A percentile compares a stretch with the other conserved stretches of the same genome.
phyloP scores from a whole-genome alignment of 352 stramenopile species.

The Chrysophaeum taylorii region DNA sequence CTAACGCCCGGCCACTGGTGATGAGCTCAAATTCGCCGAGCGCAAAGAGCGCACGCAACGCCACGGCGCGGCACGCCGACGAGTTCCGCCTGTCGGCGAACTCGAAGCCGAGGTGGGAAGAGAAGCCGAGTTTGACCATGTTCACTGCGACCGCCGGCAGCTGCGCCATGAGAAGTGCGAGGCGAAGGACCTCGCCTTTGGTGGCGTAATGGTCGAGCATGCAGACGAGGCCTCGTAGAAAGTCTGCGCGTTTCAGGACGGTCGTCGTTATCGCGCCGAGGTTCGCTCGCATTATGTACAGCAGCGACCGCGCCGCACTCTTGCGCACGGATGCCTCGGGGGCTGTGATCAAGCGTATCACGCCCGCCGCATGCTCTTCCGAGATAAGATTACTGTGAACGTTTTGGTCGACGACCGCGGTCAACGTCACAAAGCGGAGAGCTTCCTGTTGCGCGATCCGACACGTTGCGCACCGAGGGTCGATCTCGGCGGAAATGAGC shows the following conservation, averaged over 20 bases:
- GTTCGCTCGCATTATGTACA: not conserved
- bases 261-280: not conserved
- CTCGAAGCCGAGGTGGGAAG: not conserved
- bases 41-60: not conserved
- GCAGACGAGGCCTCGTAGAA: not conserved
- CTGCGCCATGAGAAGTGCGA: not conserved
- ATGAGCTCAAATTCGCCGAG: slow-evolving; percentile 1
- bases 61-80: not conserved
- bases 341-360: not conserved
- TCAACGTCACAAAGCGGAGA: not conserved
- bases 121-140: too few relatives aligned
- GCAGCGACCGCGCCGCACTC: not conserved
- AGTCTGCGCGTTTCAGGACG: not conserved
- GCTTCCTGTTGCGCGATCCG: not conserved
- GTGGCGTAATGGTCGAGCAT: not conserved
- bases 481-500: not conserved
- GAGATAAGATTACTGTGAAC: too few relatives aligned
- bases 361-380: too few relatives aligned
- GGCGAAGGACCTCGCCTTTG: not conserved
- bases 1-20: not conserved
- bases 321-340: not conserved
- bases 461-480: not conserved
- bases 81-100: not conserved
- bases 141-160: not conserved
- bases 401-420: not conserved